A percentile compares a stretch with the other conserved stretches of the same genome.
phyloP scores from a whole-genome alignment of 2,329 filamentous ascomycete genomes.

The Aspergillus novofumigatus region DNA sequence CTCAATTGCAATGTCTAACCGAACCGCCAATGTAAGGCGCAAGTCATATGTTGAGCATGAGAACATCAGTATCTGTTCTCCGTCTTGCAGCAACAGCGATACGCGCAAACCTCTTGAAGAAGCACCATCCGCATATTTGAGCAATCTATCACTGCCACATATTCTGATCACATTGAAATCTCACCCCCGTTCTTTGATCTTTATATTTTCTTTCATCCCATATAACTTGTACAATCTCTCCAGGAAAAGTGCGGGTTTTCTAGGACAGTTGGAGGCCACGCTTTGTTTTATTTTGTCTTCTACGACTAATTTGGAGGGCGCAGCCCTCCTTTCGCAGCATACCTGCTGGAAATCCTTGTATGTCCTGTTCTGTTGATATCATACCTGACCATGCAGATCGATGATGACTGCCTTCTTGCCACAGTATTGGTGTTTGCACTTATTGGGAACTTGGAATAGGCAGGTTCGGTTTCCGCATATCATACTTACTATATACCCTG shows the following conservation, averaged over 20 bases:
- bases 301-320: not conserved
- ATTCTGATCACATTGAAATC: slow-evolving; percentile 1
- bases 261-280: slow-evolving; percentile 3
- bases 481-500: slow-evolving; percentile 23
- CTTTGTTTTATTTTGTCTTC: slow-evolving; percentile 2
- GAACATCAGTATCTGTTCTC: not conserved
- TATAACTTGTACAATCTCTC: slow-evolving; percentile 11
- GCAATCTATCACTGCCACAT: slow-evolving; percentile 1
- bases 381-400: not conserved
- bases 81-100: not conserved
- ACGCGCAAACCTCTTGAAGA: not conserved
- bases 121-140: slow-evolving; percentile 4
- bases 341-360: not conserved
- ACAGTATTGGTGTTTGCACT: not conserved
- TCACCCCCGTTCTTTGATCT: slow-evolving; percentile 5
- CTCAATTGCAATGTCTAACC: not conserved
- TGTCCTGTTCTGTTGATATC: not conserved
- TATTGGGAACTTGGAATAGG: not conserved
- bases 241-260: not conserved
- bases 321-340: not conserved
- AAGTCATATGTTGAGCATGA: not conserved
- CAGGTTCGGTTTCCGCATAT: slow-evolving; percentile 5
- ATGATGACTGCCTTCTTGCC: slow-evolving; percentile 4
- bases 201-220: slow-evolving; percentile 1
- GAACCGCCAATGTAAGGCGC: slow-evolving; percentile 13